Evolutionary conservation across 1,284 basidiomycete species (phyloP).

Genomic region (Vanrija pseudolonga): DNA sequence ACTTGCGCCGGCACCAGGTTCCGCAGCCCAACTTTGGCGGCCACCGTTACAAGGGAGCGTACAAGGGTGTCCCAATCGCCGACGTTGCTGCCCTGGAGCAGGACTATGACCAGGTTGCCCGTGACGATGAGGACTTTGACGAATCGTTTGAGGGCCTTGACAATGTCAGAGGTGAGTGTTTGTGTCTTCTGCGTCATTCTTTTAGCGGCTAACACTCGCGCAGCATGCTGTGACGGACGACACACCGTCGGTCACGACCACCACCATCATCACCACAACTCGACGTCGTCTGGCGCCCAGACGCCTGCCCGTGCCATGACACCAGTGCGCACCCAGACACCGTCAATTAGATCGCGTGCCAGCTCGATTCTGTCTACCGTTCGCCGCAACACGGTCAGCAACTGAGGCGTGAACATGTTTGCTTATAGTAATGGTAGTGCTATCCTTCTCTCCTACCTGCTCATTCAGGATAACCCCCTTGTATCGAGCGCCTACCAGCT

Average conservation of each 20-base stretch:
- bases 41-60: conserved; percentile 42
- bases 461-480: neutral
- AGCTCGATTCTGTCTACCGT: conserved; percentile 20
- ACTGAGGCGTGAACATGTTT: neutral
- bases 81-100: conserved; percentile 45
- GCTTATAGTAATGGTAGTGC: no score
- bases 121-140: conserved; percentile 69
- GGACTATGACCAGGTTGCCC: conserved; percentile 56
- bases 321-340: conserved; percentile 28
- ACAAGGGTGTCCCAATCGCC: conserved; percentile 31
- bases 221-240: conserved; percentile 84
- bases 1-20: conserved; percentile 62
- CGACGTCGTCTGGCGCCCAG: conserved; percentile 11
- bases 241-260: conserved; percentile 63
- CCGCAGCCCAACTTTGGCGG: conserved; percentile 39
- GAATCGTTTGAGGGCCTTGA: conserved; percentile 88
- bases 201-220: conserved; percentile 1
- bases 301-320: conserved; percentile 13
- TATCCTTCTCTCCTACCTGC: neutral
- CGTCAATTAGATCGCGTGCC: conserved; percentile 23
- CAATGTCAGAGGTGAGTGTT: conserved; percentile 57
- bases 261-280: conserved; percentile 56
- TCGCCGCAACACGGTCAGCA: conserved; percentile 3
- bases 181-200: conserved; percentile 43
- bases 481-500: neutral